These are phyloP conservation scores for Dictyostelium brefeldianum DNA, from an alignment of 78 protist genomes.

Conservation along the genomic window DNA sequence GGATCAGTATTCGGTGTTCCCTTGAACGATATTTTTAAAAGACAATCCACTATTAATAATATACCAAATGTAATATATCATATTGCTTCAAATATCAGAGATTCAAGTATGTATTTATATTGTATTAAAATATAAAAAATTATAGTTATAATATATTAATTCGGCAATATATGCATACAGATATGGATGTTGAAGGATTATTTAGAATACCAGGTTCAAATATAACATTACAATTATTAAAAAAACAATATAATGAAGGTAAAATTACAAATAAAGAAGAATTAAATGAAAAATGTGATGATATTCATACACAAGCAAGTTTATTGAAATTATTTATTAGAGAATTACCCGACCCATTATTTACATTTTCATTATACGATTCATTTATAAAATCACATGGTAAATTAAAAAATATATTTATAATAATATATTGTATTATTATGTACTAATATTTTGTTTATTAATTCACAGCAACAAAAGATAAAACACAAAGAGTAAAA, in stretches of 20 bases:
- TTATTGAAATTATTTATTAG: slow-evolving; percentile 69
- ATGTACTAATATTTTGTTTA: neutral
- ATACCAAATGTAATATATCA: slow-evolving; percentile 43
- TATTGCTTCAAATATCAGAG: slow-evolving; percentile 50
- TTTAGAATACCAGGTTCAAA: slow-evolving; percentile 70
- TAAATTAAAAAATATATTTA: neutral
- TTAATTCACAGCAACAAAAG: slow-evolving; percentile 27
- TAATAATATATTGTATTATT: neutral
- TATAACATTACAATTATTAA: slow-evolving; percentile 30
- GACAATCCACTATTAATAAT: slow-evolving; percentile 11
- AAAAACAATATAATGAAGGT: slow-evolving; percentile 57
- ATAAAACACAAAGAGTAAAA: slow-evolving; percentile 22
- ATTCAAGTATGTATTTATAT: neutral
- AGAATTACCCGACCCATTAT: slow-evolving; percentile 81
- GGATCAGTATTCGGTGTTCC: slow-evolving; percentile 39
- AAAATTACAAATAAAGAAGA: slow-evolving; percentile 20
- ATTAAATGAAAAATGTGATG: slow-evolving; percentile 11
- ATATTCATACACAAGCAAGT: slow-evolving; percentile 77
- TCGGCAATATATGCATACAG: too few relatives aligned
- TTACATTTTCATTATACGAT: slow-evolving; percentile 70
- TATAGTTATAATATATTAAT: neutral
- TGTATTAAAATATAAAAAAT: neutral
- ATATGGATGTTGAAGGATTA: slow-evolving; percentile 40
- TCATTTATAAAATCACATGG: slow-evolving; percentile 71
- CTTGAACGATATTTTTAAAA: slow-evolving; percentile 48